phyloP scores from a whole-genome alignment of 2,329 filamentous ascomycete genomes.

The Colletotrichum abscissum region DNA sequence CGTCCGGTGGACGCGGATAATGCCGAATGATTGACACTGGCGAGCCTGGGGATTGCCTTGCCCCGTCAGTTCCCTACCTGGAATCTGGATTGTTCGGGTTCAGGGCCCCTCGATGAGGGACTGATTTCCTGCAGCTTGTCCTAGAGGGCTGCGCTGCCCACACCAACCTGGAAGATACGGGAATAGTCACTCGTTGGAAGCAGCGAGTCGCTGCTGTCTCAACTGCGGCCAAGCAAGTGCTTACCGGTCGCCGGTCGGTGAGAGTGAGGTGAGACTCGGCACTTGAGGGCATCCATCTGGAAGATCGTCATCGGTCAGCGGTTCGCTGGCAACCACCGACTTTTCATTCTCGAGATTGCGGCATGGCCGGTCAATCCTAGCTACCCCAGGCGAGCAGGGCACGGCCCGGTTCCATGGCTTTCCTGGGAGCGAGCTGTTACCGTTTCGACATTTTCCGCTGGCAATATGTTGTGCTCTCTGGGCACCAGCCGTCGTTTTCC shows the following conservation, averaged over 20 bases:
- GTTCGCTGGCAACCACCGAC: neutral
- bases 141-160: slow-evolving; percentile 12
- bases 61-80: neutral
- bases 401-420: neutral
- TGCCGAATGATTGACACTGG: neutral
- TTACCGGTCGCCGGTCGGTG: neutral
- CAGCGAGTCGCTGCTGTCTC: slow-evolving; percentile 9
- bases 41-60: neutral
- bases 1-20: neutral
- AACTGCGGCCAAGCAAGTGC: slow-evolving; percentile 10
- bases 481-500: neutral
- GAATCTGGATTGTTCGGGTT: neutral
- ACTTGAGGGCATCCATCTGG: neutral
- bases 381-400: neutral
- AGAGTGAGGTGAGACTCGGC: slow-evolving; percentile 6
- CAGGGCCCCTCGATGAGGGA: neutral
- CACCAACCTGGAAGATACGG: slow-evolving; percentile 8
- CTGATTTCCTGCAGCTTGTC: slow-evolving; percentile 9
- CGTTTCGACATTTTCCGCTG: neutral
- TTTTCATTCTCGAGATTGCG: neutral
- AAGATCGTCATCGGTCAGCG: neutral
- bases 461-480: slow-evolving; percentile 1
- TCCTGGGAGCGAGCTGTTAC: slow-evolving; percentile 1
- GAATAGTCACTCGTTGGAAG: slow-evolving; percentile 9
- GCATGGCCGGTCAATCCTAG: slow-evolving; percentile 5